Evolutionary conservation across 2,329 filamentous ascomycete species (phyloP), one percentile per base, ranked within the genome.

Genomic region (Fonsecaea pedrosoi): DNA sequence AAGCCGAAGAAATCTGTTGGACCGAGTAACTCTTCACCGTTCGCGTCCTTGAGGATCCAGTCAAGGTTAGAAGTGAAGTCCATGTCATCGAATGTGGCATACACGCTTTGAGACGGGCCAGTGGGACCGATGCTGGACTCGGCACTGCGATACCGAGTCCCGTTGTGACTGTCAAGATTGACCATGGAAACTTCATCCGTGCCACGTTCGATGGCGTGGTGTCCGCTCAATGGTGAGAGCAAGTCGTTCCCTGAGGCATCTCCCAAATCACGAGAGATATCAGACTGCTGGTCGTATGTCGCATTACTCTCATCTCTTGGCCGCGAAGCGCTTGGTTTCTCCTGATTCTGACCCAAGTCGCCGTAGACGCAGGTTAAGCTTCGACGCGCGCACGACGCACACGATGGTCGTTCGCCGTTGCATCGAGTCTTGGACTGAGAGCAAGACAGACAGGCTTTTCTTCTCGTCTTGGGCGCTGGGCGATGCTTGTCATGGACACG

Each of bases 21-120:
- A 3, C 25, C 15, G 4, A 35, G 34, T 4, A 54, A 15, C 4
- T 15, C 34, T 3, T 38, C 30, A 12, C 21, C 40, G 9, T 4
- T 5, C 53, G 12, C 15, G 18, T 58, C 54, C 8, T 55, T 54
- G 13, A 64, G n/a, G 6, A 64, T 25, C 62, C 62, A 64, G 30
- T 55, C 62, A 13, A 64, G 54, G 34, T 64, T 64, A 3, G 62
- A 64, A 30, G 50, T 55, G 30, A 55, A 59, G 25, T 59, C 50
- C 9, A 25, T 58, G 30, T 64, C 25, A 32, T 64, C 62, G 38
- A 64, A 59, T 5, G 42, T 48, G n/a, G 42, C 18, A 21, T 21
- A 48, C n/a, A 48, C n/a, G 42, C 21, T 21, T 9, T 48, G n/a
- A 18, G 38, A 15, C 1, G 12, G 12, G 5, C 13, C 38, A 42